phyloP scores from a whole-genome alignment of 176 grass and related monocot genomes.

The Bromus sterilis region DNA sequence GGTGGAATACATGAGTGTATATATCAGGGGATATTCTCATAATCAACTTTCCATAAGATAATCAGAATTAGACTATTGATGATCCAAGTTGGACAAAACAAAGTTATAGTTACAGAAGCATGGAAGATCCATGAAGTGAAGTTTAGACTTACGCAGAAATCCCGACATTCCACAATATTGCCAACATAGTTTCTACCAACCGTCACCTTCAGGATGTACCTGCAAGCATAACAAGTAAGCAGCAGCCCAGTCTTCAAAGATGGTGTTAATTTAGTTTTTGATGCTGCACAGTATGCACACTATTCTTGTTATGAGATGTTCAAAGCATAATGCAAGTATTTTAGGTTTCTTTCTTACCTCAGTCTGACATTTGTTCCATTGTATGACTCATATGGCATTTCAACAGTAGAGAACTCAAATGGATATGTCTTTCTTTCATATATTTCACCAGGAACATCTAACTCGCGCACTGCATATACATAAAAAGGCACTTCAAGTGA shows the following conservation, averaged over 20 bases:
- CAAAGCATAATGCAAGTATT: not conserved
- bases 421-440: constrained; percentile 90
- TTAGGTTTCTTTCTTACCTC: constrained; percentile 35
- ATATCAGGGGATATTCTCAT: not conserved
- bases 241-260: not conserved
- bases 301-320: not conserved
- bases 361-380: constrained; percentile 86
- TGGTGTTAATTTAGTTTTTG: not conserved
- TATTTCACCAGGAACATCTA: constrained; percentile 88
- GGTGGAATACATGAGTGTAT: not conserved
- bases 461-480: constrained; percentile 58
- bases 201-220: constrained; percentile 87
- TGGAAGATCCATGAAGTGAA: constrained; percentile 1
- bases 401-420: constrained; percentile 90
- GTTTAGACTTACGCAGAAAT: constrained; percentile 70
- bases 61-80: not conserved
- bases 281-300: not conserved
- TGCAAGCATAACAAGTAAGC: constrained; percentile 30
- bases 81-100: not conserved
- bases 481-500: not conserved
- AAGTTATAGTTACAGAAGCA: not conserved
- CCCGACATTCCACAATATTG: constrained; percentile 68
- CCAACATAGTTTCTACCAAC: constrained; percentile 81
- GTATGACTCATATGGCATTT: constrained; percentile 97
- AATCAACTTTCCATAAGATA: not conserved